Evolutionary conservation across 106 monocot genomes (phyloP).

Genomic region (Allium fistulosum): DNA sequence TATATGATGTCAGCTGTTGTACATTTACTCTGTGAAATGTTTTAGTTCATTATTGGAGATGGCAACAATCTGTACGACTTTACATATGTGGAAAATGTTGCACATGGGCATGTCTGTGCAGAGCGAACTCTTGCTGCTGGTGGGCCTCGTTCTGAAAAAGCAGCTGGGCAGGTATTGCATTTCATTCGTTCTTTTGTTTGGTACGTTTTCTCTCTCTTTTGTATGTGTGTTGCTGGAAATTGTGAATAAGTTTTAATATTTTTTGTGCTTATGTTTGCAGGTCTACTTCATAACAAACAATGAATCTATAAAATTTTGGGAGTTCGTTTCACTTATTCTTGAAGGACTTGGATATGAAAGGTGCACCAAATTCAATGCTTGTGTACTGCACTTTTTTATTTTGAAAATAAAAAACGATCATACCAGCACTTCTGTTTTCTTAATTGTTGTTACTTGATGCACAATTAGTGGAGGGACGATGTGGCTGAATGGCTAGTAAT

Average conservation of each 20-base stretch:
- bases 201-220: slow-evolving; percentile 5
- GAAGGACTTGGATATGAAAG: slow-evolving; percentile 98
- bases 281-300: slow-evolving; percentile 96
- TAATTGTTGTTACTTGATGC: too few species aligned
- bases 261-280: slow-evolving; percentile 19
- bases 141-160: slow-evolving; percentile 34
- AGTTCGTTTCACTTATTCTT: slow-evolving; percentile 79
- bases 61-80: slow-evolving; percentile 93
- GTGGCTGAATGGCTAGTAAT: too few species aligned
- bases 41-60: slow-evolving; percentile 84
- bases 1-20: too few species aligned
- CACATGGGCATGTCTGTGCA: slow-evolving; percentile 95
- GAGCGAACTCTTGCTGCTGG: slow-evolving; percentile 73
- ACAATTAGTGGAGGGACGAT: too few species aligned
- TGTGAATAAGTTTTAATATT: too few species aligned
- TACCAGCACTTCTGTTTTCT: too few species aligned
- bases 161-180: slow-evolving; percentile 55
- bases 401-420: too few species aligned
- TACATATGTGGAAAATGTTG: slow-evolving; percentile 99
- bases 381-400: not conserved
- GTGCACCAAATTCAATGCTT: slow-evolving; percentile 18
- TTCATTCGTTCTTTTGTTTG: not conserved
- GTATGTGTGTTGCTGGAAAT: not conserved
- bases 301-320: slow-evolving; percentile 97
- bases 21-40: too few species aligned